Base-by-base conservation (phyloP, 352 stramenopile species). In the Elongisporangium prolatum region DNA sequence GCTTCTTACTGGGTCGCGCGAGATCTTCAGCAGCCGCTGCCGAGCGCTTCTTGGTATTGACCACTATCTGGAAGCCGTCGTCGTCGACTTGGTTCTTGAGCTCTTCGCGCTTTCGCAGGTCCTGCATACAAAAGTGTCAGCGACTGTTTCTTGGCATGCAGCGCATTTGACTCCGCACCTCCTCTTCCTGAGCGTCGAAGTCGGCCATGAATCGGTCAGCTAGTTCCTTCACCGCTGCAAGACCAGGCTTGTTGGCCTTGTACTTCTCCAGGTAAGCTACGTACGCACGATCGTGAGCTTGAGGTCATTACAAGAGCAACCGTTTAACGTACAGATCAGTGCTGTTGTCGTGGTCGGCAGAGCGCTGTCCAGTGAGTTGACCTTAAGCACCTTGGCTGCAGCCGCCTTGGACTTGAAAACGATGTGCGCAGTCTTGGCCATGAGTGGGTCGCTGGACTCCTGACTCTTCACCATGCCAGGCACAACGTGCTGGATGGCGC, bases 1-100 rank as follows among this genome's bases (percentile, higher is more conserved):
- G 79, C 60, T 91, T 95, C 80, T 93, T 95, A 7, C 73, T 71
- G 1, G 79, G 80, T 28, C 69, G 71, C 2, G 61, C 58, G 34
- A 88, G 54, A n/a, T 84, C 67, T 7, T 88, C 77, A 2, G 65
- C 59, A 21, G 75, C 66, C 11, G 65, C 61, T 18, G 84, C 63
- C 20, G 76, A 75, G 40, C 82, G 81, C 65, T 89, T 90, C 68
- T 91, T 93, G 50, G 74, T 82, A 63, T 86, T 94, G 14, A 94
- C 82, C 22, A 93, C 83, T 13, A 71, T 91, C 64, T 87, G 70
- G 60, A 93, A 95, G 7, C 85, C 85, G 56, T 95, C 85, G n/a
- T 84, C 80, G 53, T 95, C 83, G 44, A 93, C 76, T 24, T 84
- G 71, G 20, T 78, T 83, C 68, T 92, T 89, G n/a, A 93, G 61